A percentile compares a stretch with the other conserved stretches of the same genome.
Evolutionary conservation across 495 filamentous ascomycete species (phyloP).

Genomic region (Podospora appendiculata): DNA sequence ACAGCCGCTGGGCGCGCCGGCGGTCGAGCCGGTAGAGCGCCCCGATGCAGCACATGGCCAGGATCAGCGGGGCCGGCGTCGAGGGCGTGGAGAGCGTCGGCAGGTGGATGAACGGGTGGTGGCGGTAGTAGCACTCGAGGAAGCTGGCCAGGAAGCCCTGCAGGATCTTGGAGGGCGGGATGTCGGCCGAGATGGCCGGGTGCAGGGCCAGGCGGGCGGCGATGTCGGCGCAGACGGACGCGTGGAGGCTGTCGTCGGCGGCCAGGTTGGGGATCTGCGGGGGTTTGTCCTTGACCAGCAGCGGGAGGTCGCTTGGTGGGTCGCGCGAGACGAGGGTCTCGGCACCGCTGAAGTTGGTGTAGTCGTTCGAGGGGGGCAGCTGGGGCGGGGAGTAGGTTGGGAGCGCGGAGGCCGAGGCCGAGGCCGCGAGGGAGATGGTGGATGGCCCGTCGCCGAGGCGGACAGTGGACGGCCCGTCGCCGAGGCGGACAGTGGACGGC

Average conservation of each 20-base stretch:
- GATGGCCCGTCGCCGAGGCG: not conserved
- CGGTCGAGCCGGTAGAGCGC: not conserved
- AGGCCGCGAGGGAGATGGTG: not conserved
- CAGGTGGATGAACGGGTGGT: not conserved
- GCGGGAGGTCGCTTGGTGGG: not conserved
- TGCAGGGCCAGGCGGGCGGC: not conserved
- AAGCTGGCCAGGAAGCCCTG: not conserved
- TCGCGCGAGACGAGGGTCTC: not conserved
- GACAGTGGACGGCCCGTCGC: not conserved
- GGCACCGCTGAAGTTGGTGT: not conserved
- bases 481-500: not conserved
- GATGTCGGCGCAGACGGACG: not conserved
- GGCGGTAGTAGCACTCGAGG: not conserved
- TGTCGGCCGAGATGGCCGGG: not conserved
- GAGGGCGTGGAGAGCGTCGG: not conserved
- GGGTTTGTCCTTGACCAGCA: not conserved
- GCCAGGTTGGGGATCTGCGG: not conserved
- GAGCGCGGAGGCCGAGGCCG: not conserved
- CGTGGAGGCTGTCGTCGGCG: not conserved
- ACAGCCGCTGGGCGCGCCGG: not conserved
- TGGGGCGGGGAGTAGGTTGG: not conserved
- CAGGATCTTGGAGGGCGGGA: not conserved
- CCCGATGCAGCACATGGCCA: slow-evolving; percentile 1
- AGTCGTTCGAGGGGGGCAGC: not conserved
- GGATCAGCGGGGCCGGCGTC: not conserved